Evolutionary conservation across 2,329 filamentous ascomycete species (phyloP), one percentile per base, ranked within the genome.

Genomic region (Cordyceps fumosorosea): DNA sequence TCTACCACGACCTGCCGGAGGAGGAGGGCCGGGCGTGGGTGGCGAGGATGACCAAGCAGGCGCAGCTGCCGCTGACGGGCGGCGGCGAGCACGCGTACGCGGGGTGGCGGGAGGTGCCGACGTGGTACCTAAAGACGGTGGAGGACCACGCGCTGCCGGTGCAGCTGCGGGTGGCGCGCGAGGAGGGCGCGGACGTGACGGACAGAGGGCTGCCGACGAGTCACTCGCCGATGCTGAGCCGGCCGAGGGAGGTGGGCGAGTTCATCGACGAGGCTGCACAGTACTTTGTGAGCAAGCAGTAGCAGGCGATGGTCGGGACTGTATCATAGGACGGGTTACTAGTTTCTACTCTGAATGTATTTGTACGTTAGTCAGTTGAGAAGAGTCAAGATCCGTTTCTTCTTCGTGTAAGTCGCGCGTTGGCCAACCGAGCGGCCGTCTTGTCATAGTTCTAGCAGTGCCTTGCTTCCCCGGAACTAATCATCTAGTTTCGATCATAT

Each of bases 171-270:
- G 71, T 72, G 64, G 79, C 78, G 7, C 74, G 70, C 67, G 72
- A 69, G 8, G 68, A 73, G 66, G 76, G 77, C 0, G 74, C 65
- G 0, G 64, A 66, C 45, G 67, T 81, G 1, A 72, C 70, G 63
- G 67, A 75, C 29, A 65, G 75, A 5, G 77, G 81, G 69, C 62
- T 82, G 50, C 64, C 67, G 45, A 78, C 72, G n/a, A 76, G 79
- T 22, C 80, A 83, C 69, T 81, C 77, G 12, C 78, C 79, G 0
- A 79, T 83, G 68, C 62, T 83, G 66, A 82, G 80, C 67, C 70
- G 68, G 64, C 77, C 79, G 0, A 67, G 72, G 3, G 75, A 76
- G 62, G 76, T 76, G 1, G 75, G 69, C 1, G 65, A 64, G 2
- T 68, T 80, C 52, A 65, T 82, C 3, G 26, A 67, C 0, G 65